phyloP scores from a whole-genome alignment of 2,329 filamentous ascomycete species.

The Neofusicoccum sp. region DNA sequence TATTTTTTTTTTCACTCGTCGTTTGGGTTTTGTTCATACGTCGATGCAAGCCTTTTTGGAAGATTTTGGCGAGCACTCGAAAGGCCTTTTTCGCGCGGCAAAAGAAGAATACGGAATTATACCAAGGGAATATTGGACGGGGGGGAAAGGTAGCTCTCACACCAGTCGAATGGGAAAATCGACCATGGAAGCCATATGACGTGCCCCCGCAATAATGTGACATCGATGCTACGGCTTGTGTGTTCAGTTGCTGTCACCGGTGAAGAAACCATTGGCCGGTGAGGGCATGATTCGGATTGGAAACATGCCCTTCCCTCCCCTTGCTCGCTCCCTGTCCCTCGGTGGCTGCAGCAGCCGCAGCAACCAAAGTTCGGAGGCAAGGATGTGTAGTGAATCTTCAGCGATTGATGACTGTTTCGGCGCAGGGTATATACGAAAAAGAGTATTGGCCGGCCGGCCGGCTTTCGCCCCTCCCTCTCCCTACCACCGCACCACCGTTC shows the following conservation, averaged over 20 bases:
- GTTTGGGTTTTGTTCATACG: conserved; percentile 8
- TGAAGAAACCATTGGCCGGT: neutral
- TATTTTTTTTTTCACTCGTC: neutral
- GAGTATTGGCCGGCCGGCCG: too few relatives aligned
- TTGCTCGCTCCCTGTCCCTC: too few relatives aligned
- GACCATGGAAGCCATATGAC: conserved; percentile 11
- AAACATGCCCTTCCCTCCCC: neutral
- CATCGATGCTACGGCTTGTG: conserved; percentile 12
- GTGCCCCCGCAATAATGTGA: conserved; percentile 6
- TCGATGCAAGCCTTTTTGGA: conserved; percentile 9
- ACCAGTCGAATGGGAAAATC: conserved; percentile 13
- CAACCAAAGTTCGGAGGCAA: neutral
- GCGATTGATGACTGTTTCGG: neutral
- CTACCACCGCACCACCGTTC: too few relatives aligned
- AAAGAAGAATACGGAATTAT: conserved; percentile 15
- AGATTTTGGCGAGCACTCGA: conserved; percentile 7
- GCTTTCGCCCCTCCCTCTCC: too few relatives aligned
- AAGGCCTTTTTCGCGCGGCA: neutral
- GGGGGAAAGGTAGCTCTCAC: conserved; percentile 7
- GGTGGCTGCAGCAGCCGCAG: too few relatives aligned
- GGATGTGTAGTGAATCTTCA: neutral
- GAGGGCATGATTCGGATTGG: neutral
- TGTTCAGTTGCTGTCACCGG: neutral
- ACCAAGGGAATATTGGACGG: conserved; percentile 15
- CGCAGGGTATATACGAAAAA: too few relatives aligned